Evolutionary conservation across 345 rosid species (phyloP).

Genomic region (Dipteronia dyeriana): DNA sequence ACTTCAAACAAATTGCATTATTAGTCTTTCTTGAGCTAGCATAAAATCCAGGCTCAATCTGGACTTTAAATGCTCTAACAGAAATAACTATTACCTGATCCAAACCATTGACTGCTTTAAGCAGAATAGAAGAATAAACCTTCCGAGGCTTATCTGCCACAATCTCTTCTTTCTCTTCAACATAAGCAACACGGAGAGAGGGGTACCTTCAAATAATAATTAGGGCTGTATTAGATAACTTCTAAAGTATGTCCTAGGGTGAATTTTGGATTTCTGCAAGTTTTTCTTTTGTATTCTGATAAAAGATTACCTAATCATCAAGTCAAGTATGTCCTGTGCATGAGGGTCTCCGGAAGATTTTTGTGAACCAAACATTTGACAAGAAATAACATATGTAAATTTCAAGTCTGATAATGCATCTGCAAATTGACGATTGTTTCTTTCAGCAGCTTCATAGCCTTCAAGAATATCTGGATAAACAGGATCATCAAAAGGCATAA

Average conservation of each 20-base stretch:
- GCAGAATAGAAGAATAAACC: slow-evolving; percentile 81
- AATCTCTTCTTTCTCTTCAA: slow-evolving; percentile 90
- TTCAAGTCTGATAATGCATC: slow-evolving; percentile 89
- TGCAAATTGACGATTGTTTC: slow-evolving; percentile 63
- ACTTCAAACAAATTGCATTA: not conserved
- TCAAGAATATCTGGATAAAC: slow-evolving; percentile 69
- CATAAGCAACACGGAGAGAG: slow-evolving; percentile 89
- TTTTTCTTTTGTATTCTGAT: slow-evolving; percentile 10
- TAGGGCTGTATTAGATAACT: slow-evolving; percentile 24
- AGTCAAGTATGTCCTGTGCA: slow-evolving; percentile 74
- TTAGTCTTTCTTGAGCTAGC: not conserved
- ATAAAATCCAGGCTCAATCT: not conserved
- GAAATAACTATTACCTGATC: slow-evolving; percentile 63
- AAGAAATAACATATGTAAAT: slow-evolving; percentile 79
- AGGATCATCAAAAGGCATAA: slow-evolving; percentile 15
- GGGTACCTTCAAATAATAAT: slow-evolving; percentile 62
- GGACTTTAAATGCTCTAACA: not conserved
- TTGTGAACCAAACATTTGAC: slow-evolving; percentile 83
- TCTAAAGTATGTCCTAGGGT: slow-evolving; percentile 2
- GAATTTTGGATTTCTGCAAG: not conserved
- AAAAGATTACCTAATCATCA: slow-evolving; percentile 72
- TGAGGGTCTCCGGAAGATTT: slow-evolving; percentile 86
- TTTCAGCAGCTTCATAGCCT: slow-evolving; percentile 69
- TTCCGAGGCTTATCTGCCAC: slow-evolving; percentile 38
- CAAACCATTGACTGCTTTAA: slow-evolving; percentile 71